Evolutionary conservation across 2,329 filamentous ascomycete genomes (phyloP).

Genomic region (Cercospora zeae-maydis): DNA sequence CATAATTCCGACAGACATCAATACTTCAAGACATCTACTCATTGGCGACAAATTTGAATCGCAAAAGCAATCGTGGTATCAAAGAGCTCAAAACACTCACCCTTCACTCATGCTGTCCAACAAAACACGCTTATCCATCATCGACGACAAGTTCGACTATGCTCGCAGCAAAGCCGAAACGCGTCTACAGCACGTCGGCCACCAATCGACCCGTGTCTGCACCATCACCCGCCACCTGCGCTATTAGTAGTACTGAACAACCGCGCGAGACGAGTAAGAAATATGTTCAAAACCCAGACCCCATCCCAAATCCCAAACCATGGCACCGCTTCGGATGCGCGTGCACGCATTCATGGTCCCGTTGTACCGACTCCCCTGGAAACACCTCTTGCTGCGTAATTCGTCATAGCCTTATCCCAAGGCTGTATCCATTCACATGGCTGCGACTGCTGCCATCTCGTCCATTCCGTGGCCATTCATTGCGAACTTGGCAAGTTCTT

Average conservation of each 20-base stretch:
- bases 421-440: background rate
- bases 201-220: background rate
- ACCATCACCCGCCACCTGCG: background rate
- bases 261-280: background rate
- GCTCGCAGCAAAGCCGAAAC: background rate
- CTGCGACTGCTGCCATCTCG: slow-evolving; percentile 11
- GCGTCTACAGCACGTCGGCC: no score
- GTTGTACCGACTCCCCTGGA: slow-evolving; percentile 7
- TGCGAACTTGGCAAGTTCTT: slow-evolving; percentile 30
- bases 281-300: slow-evolving; percentile 5
- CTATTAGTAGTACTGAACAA: slow-evolving; percentile 7
- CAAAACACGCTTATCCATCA: background rate
- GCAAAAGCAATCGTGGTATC: slow-evolving; percentile 10
- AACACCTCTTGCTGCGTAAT: slow-evolving; percentile 11
- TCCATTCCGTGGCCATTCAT: slow-evolving; percentile 19
- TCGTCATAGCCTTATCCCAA: background rate
- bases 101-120: slow-evolving; percentile 4
- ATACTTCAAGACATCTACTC: slow-evolving; percentile 3
- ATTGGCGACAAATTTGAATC: background rate
- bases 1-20: background rate
- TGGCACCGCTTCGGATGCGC: background rate
- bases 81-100: background rate
- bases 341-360: slow-evolving; percentile 5
- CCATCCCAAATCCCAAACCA: background rate
- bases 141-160: background rate